Evolutionary conservation across 768 basidiomycete genomes (phyloP).

Genomic region (Boletus insuetus): DNA sequence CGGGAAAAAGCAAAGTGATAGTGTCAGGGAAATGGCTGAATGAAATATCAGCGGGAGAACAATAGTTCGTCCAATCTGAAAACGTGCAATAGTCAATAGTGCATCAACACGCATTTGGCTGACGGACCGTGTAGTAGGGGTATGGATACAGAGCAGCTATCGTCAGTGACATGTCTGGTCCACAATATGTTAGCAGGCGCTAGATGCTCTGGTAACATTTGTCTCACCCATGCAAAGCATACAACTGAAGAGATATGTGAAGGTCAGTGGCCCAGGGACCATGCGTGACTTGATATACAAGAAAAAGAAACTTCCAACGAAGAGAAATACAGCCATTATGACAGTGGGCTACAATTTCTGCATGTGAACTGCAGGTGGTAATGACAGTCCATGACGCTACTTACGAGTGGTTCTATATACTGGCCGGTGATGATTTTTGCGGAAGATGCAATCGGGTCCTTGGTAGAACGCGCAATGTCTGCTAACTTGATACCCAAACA

Average conservation of each 20-base stretch:
- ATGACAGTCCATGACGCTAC: neutral
- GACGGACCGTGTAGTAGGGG: no score
- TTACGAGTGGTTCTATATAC: constrained; percentile 53
- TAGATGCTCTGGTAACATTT: no score
- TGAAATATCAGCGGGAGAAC: no score
- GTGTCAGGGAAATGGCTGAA: no score
- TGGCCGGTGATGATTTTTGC: constrained; percentile 44
- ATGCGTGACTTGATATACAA: constrained; percentile 56
- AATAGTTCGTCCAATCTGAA: no score
- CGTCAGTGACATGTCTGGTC: no score
- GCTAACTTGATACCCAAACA: constrained; percentile 66
- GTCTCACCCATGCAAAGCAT: constrained; percentile 27
- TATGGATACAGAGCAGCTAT: no score
- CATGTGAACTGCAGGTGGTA: neutral
- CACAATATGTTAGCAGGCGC: no score
- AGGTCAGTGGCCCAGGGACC: constrained; percentile 62
- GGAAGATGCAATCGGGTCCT: constrained; percentile 37
- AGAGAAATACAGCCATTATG: constrained; percentile 52
- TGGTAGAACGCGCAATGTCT: constrained; percentile 48
- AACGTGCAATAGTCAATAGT: no score
- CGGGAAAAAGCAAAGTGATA: no score
- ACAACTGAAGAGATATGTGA: constrained; percentile 56
- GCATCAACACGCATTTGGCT: no score
- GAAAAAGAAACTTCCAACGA: constrained; percentile 29
- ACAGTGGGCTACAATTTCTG: constrained; percentile 38